These are phyloP conservation scores for Colletotrichum sp. DNA, from an alignment of 2,329 filamentous ascomycete species.

Conservation along the genomic window DNA sequence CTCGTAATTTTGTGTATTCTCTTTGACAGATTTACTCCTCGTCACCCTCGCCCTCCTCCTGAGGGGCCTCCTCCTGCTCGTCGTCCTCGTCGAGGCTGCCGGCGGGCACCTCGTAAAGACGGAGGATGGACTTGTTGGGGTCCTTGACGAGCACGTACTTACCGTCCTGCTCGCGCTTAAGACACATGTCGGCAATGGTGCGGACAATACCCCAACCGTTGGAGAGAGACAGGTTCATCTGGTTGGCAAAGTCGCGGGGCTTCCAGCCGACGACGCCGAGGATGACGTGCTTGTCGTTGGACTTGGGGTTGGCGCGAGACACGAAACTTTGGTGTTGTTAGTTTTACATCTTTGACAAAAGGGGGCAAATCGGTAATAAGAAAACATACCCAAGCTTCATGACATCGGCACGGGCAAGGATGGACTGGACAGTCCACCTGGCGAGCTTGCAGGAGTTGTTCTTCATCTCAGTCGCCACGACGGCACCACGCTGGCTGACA, in stretches of 20 bases:
- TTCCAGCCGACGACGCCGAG: slow-evolving; percentile 98
- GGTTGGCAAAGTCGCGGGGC: slow-evolving; percentile 91
- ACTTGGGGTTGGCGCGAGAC: slow-evolving; percentile 90
- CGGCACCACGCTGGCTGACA: slow-evolving; percentile 91
- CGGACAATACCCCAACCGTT: slow-evolving; percentile 99
- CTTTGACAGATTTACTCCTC: slow-evolving; percentile 31
- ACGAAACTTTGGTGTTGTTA: slow-evolving; percentile 73
- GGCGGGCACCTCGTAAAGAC: slow-evolving; percentile 88
- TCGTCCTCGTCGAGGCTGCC: slow-evolving; percentile 91
- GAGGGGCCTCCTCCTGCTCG: slow-evolving; percentile 68
- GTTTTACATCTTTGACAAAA: neutral
- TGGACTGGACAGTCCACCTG: slow-evolving; percentile 95
- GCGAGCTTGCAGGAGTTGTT: slow-evolving; percentile 99
- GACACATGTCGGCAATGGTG: slow-evolving; percentile 94
- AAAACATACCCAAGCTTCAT: slow-evolving; percentile 92
- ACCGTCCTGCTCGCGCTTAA: slow-evolving; percentile 72
- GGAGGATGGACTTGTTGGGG: slow-evolving; percentile 94
- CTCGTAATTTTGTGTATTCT: neutral
- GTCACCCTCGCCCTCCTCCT: slow-evolving; percentile 46
- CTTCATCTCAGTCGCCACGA: slow-evolving; percentile 99
- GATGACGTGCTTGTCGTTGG: slow-evolving; percentile 91
- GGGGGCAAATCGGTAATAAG: neutral
- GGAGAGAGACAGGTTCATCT: slow-evolving; percentile 97
- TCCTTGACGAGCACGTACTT: slow-evolving; percentile 88
- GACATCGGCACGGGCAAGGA: slow-evolving; percentile 94